phyloP scores from a whole-genome alignment of 495 filamentous ascomycete species.

The Tuber indicum region DNA sequence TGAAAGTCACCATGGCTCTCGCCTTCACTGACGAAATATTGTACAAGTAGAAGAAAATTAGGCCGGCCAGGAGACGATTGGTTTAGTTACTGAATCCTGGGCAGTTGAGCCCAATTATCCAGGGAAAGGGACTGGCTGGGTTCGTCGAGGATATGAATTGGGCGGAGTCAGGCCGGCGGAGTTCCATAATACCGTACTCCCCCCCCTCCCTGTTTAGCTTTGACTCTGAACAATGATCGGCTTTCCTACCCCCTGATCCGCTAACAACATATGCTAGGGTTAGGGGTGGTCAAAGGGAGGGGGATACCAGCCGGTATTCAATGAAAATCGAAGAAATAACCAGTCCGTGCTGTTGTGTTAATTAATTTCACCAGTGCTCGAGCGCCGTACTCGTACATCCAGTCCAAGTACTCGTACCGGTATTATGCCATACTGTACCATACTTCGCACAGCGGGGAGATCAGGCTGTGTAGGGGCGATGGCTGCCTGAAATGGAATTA shows the following conservation, averaged over 20 bases:
- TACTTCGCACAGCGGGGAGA: background rate
- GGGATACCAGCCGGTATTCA: background rate
- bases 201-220: background rate
- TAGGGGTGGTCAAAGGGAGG: background rate
- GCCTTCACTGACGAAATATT: slow-evolving; percentile 12
- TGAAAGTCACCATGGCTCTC: slow-evolving; percentile 8
- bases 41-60: background rate
- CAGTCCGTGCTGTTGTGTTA: background rate
- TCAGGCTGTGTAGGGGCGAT: background rate
- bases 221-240: background rate
- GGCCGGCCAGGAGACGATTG: slow-evolving; percentile 11
- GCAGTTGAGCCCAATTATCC: slow-evolving; percentile 14
- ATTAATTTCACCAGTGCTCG: no score
- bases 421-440: background rate
- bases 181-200: background rate
- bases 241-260: background rate
- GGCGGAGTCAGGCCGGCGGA: background rate
- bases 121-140: slow-evolving; percentile 14
- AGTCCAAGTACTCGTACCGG: background rate
- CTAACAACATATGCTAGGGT: background rate
- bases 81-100: slow-evolving; percentile 14
- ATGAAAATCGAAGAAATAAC: background rate
- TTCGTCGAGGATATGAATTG: slow-evolving; percentile 5
- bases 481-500: background rate
- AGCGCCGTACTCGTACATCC: no score